Base-by-base conservation (phyloP, 2,329 filamentous ascomycete genomes). In the Ophiocordyceps australis region DNA sequence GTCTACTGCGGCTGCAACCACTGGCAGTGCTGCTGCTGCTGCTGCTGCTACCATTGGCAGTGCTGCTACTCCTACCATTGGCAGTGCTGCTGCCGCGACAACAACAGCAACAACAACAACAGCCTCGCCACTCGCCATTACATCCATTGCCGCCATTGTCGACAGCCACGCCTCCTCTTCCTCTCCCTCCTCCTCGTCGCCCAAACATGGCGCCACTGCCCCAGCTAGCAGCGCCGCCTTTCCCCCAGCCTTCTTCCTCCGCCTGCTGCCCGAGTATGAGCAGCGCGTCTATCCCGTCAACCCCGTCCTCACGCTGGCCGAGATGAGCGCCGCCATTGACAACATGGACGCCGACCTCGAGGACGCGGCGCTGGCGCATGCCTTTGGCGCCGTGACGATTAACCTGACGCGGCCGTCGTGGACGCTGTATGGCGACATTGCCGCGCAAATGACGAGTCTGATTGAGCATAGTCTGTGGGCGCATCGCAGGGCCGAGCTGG, bases 271-370 rank as follows among this genome's bases (percentile, higher is more conserved):
- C 2, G 40, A 47, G 10, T 52, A 46, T 25, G 46, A 52, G 20
- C 35, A 43, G 14, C 37, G 45, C 5, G 49, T 52, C 7, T 52
- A 52, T 9, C 49, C 49, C 2, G 38, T 51, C 21, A 52, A 49
- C 25, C 49, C 49, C 13, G 38, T 50, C 22, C 28, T 52, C 22
- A 36, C 43, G 0, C 37, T 43, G 1, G 36, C 39, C 1, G 49
- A 52, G 18, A 38, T 52, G 3, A 35, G 39, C 7, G 26, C 32
- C 2, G 35, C 45, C n/a, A 46, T 52, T 21, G 31, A 33, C 2
- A 40, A 37, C 14, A 51, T 51, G 47, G 38, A 49, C 12, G 29
- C 30, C 9, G 40, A 36, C 25, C 33, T 40, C 17, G 45, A 52
- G 22, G 46, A 53, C 19, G 37, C 45, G 0, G 49, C 49, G 1